These are phyloP conservation scores for Heterococcus sp. DNA, from an alignment of 108 stramenopile species.

Conservation along the genomic window DNA sequence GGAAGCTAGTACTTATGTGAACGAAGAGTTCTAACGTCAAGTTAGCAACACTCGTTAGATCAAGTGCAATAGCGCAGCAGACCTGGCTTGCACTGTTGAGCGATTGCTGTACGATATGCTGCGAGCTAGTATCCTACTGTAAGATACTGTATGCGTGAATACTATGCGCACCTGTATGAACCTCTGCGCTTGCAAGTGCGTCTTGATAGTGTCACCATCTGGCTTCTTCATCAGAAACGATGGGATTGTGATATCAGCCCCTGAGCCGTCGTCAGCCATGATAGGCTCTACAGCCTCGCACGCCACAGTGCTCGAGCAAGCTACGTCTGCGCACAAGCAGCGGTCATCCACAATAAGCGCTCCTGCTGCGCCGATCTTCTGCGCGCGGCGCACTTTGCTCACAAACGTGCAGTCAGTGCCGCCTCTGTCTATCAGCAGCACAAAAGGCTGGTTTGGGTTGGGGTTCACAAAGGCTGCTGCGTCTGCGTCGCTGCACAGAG, in stretches of 20 bases:
- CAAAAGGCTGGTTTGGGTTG: constrained; percentile 62
- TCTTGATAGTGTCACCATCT: constrained; percentile 19
- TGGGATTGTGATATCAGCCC: constrained; percentile 84
- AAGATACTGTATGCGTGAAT: neutral
- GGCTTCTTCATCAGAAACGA: constrained; percentile 42
- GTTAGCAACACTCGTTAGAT: too few species aligned
- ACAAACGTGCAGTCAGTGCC: constrained; percentile 75
- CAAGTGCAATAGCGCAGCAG: too few species aligned
- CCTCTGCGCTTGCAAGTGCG: neutral
- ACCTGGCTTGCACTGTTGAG: too few species aligned
- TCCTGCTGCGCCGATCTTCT: constrained; percentile 77
- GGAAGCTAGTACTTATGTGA: too few species aligned
- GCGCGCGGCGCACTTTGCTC: constrained; percentile 82
- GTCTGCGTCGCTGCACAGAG: constrained; percentile 10
- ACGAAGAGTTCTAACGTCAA: too few species aligned
- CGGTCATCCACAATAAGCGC: constrained; percentile 85
- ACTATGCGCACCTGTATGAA: neutral
- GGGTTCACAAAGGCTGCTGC: constrained; percentile 51
- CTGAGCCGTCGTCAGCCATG: constrained; percentile 94
- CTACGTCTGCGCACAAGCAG: constrained; percentile 70
- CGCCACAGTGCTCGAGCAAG: constrained; percentile 13
- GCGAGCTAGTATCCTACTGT: too few species aligned
- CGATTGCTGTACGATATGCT: too few species aligned
- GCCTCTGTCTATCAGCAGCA: constrained; percentile 86
- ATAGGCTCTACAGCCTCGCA: constrained; percentile 71